phyloP scores from a whole-genome alignment of 2,329 filamentous ascomycete genomes.

The Exophiala mesophila region DNA sequence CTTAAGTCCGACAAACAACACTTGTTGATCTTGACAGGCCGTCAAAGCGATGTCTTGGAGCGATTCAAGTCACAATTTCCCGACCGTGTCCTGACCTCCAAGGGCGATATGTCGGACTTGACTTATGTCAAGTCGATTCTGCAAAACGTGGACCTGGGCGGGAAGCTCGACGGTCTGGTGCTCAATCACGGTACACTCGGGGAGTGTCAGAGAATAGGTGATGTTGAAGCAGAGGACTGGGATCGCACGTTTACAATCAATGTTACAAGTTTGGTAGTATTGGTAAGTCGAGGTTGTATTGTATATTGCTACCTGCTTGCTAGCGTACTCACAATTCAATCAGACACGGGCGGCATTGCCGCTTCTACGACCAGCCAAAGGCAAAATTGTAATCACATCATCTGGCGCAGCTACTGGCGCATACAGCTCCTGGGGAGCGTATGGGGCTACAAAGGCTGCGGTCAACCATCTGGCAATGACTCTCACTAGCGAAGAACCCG shows the following conservation, averaged over 20 bases:
- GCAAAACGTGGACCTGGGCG: conserved; percentile 63
- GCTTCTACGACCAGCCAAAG: conserved; percentile 62
- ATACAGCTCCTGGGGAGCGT: conserved; percentile 71
- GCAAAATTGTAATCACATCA: conserved; percentile 71
- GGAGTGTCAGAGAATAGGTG: conserved; percentile 66
- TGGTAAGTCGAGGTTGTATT: conserved; percentile 54
- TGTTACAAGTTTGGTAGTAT: conserved; percentile 73
- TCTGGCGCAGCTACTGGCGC: conserved; percentile 67
- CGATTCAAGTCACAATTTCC: conserved; percentile 51
- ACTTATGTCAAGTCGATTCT: conserved; percentile 57
- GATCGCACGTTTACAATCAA: conserved; percentile 73
- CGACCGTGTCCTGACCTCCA: conserved; percentile 51
- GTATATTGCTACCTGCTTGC: not conserved
- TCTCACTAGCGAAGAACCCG: conserved; percentile 69
- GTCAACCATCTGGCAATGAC: conserved; percentile 74
- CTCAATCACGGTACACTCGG: conserved; percentile 81
- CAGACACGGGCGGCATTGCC: conserved; percentile 68
- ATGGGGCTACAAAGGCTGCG: conserved; percentile 78
- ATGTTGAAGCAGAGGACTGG: conserved; percentile 69
- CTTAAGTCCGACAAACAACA: conserved; percentile 46
- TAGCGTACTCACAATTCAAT: not conserved
- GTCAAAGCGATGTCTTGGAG: conserved; percentile 50
- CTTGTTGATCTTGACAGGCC: conserved; percentile 56
- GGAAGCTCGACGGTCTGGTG: conserved; percentile 71
- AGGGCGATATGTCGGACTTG: conserved; percentile 54